Base-by-base conservation (phyloP, 2,329 filamentous ascomycete species). In the Sporothrix euskadiensis region DNA sequence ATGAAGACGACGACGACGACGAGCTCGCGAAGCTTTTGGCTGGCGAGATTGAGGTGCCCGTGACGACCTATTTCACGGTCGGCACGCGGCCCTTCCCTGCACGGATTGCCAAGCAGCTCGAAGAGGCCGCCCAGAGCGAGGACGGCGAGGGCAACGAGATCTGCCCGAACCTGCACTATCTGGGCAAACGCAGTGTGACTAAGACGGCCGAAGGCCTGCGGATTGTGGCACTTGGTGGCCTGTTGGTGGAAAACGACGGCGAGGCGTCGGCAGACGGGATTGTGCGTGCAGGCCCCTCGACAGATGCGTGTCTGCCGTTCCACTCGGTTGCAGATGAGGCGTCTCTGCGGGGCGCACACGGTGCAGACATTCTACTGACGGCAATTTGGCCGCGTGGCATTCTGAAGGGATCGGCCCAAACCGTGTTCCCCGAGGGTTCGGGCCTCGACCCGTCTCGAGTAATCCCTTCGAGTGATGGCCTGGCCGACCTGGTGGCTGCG, bases 51-150 rank as follows among this genome's bases (percentile, higher is more conserved):
- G 80, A 85, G 30, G 85, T 98, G 4, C 91, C 94, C 3, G 84
- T 98, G 0, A 91, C 94, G 1, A 97, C 92, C 9, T 99, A 99
- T 83, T 99, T 98, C 80, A 93, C 93, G 2, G 86, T 97, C 74
- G 94, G 93, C 77, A 90, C 85, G 52, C 86, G 86, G 65, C 83
- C 90, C n/a, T 85, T 99, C 6, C 96, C 96, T 0, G 81, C 85
- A 3, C 83, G 85, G 41, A 88, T 98, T 30, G 84, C 92, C 26
- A 88, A 92, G 78, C 94, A 90, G 80, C 87, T 98, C 71, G 88
- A 93, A 79, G 87, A 88, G 47, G 47, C 47, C 1, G 69, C 61
- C 30, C 65, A 71, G 19, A 52, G 41, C 0, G 73, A 71, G n/a
- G 74, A 72, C 35, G 73, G n/a, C 52, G 22, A 35, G n/a, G 65